phyloP scores from a whole-genome alignment of 768 basidiomycete genomes.

The Amanita molliuscula region DNA sequence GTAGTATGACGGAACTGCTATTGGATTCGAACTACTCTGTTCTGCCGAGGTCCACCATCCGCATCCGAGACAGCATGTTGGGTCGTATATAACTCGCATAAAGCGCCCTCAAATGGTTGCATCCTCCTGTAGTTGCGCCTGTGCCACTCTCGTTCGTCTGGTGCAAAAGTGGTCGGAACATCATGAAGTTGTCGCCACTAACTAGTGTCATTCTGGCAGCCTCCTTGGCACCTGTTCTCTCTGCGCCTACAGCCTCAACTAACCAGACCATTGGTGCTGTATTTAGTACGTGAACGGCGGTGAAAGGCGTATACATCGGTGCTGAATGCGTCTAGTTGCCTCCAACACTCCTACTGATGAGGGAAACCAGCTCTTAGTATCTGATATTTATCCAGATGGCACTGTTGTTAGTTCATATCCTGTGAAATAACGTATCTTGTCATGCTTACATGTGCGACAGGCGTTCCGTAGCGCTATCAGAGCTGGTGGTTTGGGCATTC shows the following conservation, averaged over 20 bases:
- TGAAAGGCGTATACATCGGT: neutral
- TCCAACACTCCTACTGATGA: neutral
- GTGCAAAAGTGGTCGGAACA: neutral
- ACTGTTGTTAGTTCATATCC: neutral
- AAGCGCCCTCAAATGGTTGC: neutral
- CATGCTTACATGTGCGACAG: neutral
- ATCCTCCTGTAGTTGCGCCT: neutral
- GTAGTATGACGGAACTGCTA: too few species aligned
- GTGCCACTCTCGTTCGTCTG: neutral
- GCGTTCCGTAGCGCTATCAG: slow-evolving; percentile 1
- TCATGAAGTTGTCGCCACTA: neutral
- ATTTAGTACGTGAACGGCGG: neutral
- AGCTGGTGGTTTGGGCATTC: slow-evolving; percentile 1
- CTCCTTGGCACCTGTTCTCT: neutral
- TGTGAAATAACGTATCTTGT: neutral
- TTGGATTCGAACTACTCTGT: neutral
- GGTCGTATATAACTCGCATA: neutral
- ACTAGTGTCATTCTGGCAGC: neutral
- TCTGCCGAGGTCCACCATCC: neutral
- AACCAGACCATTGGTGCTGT: neutral
- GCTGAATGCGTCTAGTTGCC: neutral
- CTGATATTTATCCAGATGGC: slow-evolving; percentile 1
- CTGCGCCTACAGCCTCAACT: neutral
- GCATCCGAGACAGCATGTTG: neutral
- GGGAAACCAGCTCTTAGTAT: slow-evolving; percentile 3